Percentiles rank a stretch among this genome's conserved stretches.
phyloP scores from a whole-genome alignment of 140 eudicot genomes.

The Anethum foeniculum region DNA sequence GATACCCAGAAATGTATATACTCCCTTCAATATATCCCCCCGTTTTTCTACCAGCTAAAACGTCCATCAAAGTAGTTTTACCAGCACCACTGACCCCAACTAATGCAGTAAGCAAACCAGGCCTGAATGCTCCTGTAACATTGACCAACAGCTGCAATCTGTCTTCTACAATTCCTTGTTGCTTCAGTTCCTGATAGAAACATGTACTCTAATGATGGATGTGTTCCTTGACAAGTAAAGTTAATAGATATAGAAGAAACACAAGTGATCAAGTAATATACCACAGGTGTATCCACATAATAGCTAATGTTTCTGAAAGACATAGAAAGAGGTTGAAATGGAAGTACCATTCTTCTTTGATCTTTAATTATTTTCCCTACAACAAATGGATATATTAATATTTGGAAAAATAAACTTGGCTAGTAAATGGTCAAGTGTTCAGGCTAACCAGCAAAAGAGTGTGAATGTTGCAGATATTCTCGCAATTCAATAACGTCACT shows the following conservation, averaged over 20 bases:
- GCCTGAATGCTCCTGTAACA: conserved; percentile 78
- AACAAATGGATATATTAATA: conserved; percentile 6
- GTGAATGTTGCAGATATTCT: conserved; percentile 65
- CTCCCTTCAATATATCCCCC: conserved; percentile 68
- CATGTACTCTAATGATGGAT: conserved; percentile 4
- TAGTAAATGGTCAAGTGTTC: not conserved
- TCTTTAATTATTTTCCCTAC: conserved; percentile 32
- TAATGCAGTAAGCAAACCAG: conserved; percentile 83
- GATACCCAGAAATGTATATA: conserved; percentile 67
- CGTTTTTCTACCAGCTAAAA: conserved; percentile 88
- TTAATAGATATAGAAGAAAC: not conserved
- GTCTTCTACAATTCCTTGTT: conserved; percentile 47
- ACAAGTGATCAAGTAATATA: conserved; percentile 21
- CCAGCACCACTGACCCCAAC: conserved; percentile 96
- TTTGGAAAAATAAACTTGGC: not conserved
- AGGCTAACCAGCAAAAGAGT: conserved; percentile 58
- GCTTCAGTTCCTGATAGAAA: conserved; percentile 51
- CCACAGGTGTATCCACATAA: conserved; percentile 72
- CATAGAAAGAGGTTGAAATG: conserved; percentile 85
- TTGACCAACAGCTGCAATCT: conserved; percentile 60
- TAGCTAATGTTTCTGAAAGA: conserved; percentile 65
- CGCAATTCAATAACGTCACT: conserved; percentile 35
- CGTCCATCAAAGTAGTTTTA: conserved; percentile 93
- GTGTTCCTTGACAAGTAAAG: not conserved
- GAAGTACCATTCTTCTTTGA: conserved; percentile 87